Base-by-base conservation (phyloP, 164 flowering plant species). In the Protea cynaroides region DNA sequence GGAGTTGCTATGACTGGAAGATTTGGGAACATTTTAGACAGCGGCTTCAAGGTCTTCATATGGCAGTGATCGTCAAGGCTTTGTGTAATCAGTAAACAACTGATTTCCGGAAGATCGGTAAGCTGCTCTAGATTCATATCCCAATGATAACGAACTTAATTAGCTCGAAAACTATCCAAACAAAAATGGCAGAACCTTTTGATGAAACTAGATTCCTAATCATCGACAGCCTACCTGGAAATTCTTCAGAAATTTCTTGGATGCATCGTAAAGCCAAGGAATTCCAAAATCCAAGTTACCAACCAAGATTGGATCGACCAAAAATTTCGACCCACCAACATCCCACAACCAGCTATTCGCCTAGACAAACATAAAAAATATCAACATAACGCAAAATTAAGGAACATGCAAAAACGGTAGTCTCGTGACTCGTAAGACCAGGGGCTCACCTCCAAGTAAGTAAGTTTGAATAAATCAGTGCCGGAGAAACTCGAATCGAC, bases 61-160 rank as follows among this genome's bases (percentile, higher is more conserved):
- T 93, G 97, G 72, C 98, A 93, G 66, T 93, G 98, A 78, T 93
- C 98, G 74, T 93, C 98, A 62, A 93, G 92, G 78, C 95, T 90
- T 88, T 93, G 97, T 18, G 96, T 93, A 58, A 93, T 93, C 59
- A 93, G 69, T 40, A 93, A 72, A 77, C 88, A 86, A 68, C 89
- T 89, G 4, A 88, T 58, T 68, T 84, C 86, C 64, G 97, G 94
- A 78, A 93, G 96, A 84, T 87, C 89, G 64, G 72, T 81, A 63
- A 93, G 96, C 98, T 93, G 93, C 83, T 69, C 59, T 54, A 67
- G 56, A 58, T 21, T 63, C 25, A 66, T 57, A 70, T 21, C 62
- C 19, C 64, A 73, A 64, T 25, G 15, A 49, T 4, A 34, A 37
- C 2, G 24, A 25, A 4, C 15, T 50, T 29, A 17, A 37, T 36